Evolutionary conservation across 805 yeast genomes (phyloP).

Genomic region (Candida pseudoglaebosa): DNA sequence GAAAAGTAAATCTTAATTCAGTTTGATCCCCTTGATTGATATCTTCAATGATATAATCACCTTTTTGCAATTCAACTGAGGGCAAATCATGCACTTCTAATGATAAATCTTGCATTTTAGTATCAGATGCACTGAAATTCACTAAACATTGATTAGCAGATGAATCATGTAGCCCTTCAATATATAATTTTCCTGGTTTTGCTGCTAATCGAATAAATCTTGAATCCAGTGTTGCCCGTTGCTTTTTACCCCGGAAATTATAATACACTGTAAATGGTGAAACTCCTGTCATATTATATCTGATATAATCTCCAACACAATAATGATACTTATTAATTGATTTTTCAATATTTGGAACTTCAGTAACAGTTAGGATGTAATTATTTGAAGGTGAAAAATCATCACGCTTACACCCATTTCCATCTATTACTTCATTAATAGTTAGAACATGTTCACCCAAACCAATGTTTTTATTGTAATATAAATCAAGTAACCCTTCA

Average conservation of each 20-base stretch:
- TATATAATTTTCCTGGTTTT: constrained; percentile 69
- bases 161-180: constrained; percentile 70
- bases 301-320: constrained; percentile 91
- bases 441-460: constrained; percentile 70
- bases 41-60: constrained; percentile 70
- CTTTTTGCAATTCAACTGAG: constrained; percentile 80
- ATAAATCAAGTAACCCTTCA: constrained; percentile 16
- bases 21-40: constrained; percentile 95
- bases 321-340: constrained; percentile 36
- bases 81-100: constrained; percentile 47
- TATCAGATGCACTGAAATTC: constrained; percentile 42
- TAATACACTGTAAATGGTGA: constrained; percentile 79
- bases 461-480: constrained; percentile 43
- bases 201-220: constrained; percentile 69
- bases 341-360: constrained; percentile 64
- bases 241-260: constrained; percentile 59
- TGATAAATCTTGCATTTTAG: constrained; percentile 26
- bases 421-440: constrained; percentile 58
- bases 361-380: constrained; percentile 61
- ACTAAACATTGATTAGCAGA: constrained; percentile 68
- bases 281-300: constrained; percentile 69
- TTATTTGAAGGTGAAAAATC: constrained; percentile 34
- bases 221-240: constrained; percentile 50
- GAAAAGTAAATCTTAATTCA: constrained; percentile 75
- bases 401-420: constrained; percentile 61